Evolutionary conservation across 306 rosid genomes (phyloP).

Genomic region (Comarum palustre): DNA sequence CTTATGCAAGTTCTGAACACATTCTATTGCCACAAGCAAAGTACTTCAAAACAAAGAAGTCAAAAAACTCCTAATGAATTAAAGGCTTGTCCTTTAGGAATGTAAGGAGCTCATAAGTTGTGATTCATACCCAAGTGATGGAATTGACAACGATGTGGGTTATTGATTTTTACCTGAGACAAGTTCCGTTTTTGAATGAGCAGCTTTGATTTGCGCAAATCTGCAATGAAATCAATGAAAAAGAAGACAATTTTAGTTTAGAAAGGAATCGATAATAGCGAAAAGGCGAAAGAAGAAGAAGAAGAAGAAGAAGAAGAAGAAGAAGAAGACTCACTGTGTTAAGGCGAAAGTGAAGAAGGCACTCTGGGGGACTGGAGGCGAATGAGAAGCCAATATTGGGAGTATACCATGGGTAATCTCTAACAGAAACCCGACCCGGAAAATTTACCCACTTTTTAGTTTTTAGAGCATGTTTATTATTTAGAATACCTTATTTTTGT

Average conservation of each 20-base stretch:
- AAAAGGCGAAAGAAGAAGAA: neutral
- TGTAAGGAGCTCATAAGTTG: neutral
- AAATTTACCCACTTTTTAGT: no score
- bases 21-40: neutral
- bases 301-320: neutral
- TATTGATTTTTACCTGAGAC: neutral
- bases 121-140: neutral
- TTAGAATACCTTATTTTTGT: no score
- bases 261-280: neutral
- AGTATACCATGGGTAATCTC: no score
- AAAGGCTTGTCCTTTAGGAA: neutral
- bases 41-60: neutral
- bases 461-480: no score
- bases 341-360: neutral
- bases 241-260: neutral
- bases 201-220: neutral
- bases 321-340: neutral
- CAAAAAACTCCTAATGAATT: neutral
- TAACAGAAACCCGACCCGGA: no score
- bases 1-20: neutral
- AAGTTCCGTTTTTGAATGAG: neutral
- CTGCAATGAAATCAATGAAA: no score
- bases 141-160: neutral
- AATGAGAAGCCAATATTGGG: no score
- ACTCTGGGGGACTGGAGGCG: slow-evolving; percentile 5